These are phyloP conservation scores for Tanacetum coccineum DNA, from an alignment of 129 eudicot genomes.

Conservation along the genomic window DNA sequence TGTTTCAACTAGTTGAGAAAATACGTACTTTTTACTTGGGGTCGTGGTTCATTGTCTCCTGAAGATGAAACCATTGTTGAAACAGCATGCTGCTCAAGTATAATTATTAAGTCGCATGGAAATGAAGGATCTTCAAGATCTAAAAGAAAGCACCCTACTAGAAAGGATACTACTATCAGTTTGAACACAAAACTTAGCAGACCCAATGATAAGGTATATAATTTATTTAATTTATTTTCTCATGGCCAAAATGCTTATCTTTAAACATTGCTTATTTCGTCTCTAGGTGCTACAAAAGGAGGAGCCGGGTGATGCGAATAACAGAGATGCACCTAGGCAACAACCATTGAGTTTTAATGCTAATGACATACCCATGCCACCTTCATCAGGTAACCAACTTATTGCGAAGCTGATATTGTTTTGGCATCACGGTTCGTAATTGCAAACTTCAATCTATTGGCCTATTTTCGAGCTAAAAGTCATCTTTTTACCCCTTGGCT, in stretches of 20 bases:
- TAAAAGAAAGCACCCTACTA: slow-evolving; percentile 35
- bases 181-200: slow-evolving; percentile 42
- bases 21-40: slow-evolving; percentile 73
- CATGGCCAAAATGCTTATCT: not conserved
- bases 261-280: not conserved
- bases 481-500: slow-evolving; percentile 4
- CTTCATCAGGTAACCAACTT: slow-evolving; percentile 42
- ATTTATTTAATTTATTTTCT: slow-evolving; percentile 5
- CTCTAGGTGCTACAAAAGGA: slow-evolving; percentile 33
- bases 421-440: not conserved
- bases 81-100: too few relatives aligned
- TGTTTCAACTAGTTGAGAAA: slow-evolving; percentile 60
- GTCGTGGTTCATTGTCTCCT: slow-evolving; percentile 47
- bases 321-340: slow-evolving; percentile 10
- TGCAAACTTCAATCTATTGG: not conserved
- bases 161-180: slow-evolving; percentile 42
- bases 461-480: not conserved
- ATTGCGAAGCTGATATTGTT: not conserved
- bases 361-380: slow-evolving; percentile 46
- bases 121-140: slow-evolving; percentile 37
- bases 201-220: slow-evolving; percentile 41
- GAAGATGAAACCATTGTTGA: slow-evolving; percentile 24
- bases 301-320: slow-evolving; percentile 14
- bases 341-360: slow-evolving; percentile 10
- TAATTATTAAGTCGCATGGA: slow-evolving; percentile 30